Base-by-base conservation (phyloP, 371 early-diverging fungal genomes). In the Lichtheimia ornata region DNA sequence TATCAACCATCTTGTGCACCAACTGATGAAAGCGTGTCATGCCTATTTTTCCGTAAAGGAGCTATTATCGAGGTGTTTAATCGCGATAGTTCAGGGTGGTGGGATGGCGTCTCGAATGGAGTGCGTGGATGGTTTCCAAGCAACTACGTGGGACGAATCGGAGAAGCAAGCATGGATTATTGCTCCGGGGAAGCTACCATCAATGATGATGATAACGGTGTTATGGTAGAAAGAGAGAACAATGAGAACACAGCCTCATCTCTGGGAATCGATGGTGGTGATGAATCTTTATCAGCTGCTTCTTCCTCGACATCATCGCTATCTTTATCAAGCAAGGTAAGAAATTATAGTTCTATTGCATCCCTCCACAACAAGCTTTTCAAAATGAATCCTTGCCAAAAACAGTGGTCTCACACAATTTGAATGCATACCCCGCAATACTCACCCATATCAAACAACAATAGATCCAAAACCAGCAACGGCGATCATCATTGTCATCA, bases 111-210 rank as follows among this genome's bases (percentile, higher is more conserved):
- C 18, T 71, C 67, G 17, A 70, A 69, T 42, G 73, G 74, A 42
- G 57, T 67, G 7, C 65, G 81, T 61, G 81, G 81, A 14, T 81
- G 81, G 80, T 81, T 81, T 61, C 81, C 81, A 17, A 71, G 71
- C 30, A 81, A 75, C 51, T 81, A 76, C 58, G 81, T 81, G 15
- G 76, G 80, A 22, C 64, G 65, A 53, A 71, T 79, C 18, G 79
- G 76, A 28, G 76, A 79, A 35, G 65, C 61, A 5, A 66, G 62
- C 20, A 68, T 74, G 53, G 50, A 63, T 41, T 20, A 40, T 41
- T 24, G 35, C 35, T 35, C 35, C 1, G 35, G 35, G 35, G 35
- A 35, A 35, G 35, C 35, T 35, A 35, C 35, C 11, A 35, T 22
- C 18, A 47, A 22, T 22, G 47, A 47, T 47, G 47, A 47, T 22